Conservation (phyloP, 257 asterid species). For the Ajuga chamaepitys region DNA sequence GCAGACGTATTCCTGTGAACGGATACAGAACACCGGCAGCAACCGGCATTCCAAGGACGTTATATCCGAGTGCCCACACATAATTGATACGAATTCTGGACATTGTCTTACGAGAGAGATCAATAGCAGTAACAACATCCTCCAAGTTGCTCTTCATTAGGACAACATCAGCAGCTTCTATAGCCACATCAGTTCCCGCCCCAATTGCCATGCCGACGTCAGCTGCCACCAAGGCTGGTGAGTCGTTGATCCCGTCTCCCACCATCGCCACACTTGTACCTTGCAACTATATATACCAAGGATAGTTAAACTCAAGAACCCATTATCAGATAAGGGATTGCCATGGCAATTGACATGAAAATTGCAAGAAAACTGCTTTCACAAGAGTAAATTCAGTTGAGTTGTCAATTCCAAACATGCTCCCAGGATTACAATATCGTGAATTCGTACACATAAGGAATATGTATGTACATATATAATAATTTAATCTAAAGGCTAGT, state of each 20-base stretch:
- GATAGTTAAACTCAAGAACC: too few relatives aligned
- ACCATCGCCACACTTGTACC: constrained; percentile 83
- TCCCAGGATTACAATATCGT: too few relatives aligned
- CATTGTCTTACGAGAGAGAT: constrained; percentile 85
- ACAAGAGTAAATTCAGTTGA: too few relatives aligned
- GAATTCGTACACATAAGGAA: background rate
- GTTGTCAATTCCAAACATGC: too few relatives aligned
- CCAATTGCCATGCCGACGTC: constrained; percentile 98
- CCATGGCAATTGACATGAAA: too few relatives aligned
- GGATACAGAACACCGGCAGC: constrained; percentile 89
- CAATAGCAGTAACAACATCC: constrained; percentile 82
- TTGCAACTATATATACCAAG: constrained; percentile 44
- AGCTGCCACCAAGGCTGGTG: constrained; percentile 88
- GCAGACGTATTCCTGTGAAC: constrained; percentile 70
- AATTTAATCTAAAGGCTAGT: background rate
- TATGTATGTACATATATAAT: background rate
- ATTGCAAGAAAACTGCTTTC: too few relatives aligned
- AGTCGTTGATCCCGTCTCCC: constrained; percentile 92
- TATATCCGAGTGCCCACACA: constrained; percentile 91
- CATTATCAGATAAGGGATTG: background rate
- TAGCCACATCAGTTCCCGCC: constrained; percentile 92
- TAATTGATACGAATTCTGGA: constrained; percentile 69
- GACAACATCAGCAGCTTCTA: constrained; percentile 92
- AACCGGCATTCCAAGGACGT: constrained; percentile 79
- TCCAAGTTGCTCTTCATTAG: constrained; percentile 82